Evolutionary conservation across 1,139 yeast genomes (phyloP).

Genomic region (Lodderomyces orthopsilosis): DNA sequence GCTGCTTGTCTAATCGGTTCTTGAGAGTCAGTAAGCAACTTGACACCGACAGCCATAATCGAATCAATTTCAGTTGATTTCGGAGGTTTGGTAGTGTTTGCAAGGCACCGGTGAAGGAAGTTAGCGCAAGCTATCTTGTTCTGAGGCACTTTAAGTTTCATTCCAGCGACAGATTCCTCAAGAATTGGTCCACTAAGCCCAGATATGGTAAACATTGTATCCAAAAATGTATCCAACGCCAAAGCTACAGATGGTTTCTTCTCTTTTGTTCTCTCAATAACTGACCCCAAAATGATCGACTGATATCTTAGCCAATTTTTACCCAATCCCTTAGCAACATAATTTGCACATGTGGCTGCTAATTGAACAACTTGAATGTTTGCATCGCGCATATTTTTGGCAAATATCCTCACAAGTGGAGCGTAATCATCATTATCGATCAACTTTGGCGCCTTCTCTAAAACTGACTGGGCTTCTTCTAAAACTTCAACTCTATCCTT

Average conservation of each 20-base stretch:
- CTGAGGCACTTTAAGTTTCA: slow-evolving; percentile 82
- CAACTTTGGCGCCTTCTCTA: slow-evolving; percentile 50
- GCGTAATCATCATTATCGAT: slow-evolving; percentile 52
- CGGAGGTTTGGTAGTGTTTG: slow-evolving; percentile 50
- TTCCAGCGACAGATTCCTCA: slow-evolving; percentile 56
- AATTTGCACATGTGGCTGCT: slow-evolving; percentile 68
- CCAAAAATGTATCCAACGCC: slow-evolving; percentile 63
- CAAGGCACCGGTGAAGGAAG: slow-evolving; percentile 64
- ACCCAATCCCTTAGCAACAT: slow-evolving; percentile 67
- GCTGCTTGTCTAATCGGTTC: slow-evolving; percentile 82
- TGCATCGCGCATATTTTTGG: slow-evolving; percentile 84
- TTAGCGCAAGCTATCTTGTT: slow-evolving; percentile 68
- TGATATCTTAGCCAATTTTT: slow-evolving; percentile 52
- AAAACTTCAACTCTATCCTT: slow-evolving; percentile 87
- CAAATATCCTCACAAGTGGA: slow-evolving; percentile 56
- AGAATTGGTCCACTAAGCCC: slow-evolving; percentile 53
- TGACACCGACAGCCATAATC: slow-evolving; percentile 55
- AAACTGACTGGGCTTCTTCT: slow-evolving; percentile 58
- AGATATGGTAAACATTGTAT: slow-evolving; percentile 54
- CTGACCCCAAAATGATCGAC: slow-evolving; percentile 52
- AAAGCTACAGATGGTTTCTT: slow-evolving; percentile 75
- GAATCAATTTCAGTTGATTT: slow-evolving; percentile 50
- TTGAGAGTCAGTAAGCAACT: slow-evolving; percentile 74
- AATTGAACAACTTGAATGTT: slow-evolving; percentile 83
- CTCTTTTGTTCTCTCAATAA: slow-evolving; percentile 84